Base-by-base conservation (phyloP, 495 filamentous ascomycete species). In the Penicillium roqueforti region DNA sequence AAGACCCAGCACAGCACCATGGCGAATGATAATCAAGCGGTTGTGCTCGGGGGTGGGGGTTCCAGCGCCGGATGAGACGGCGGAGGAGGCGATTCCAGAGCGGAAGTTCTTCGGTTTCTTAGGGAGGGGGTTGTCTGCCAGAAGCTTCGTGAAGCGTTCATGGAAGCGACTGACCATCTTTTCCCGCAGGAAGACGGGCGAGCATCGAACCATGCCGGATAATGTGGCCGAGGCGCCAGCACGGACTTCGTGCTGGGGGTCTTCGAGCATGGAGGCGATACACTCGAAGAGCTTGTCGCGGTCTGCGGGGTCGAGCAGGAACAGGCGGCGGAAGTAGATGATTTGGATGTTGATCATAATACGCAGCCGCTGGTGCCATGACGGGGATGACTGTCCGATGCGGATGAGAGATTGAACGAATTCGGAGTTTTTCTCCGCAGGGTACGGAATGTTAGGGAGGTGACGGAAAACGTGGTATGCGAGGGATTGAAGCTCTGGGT, bases 331-430 rank as follows among this genome's bases (percentile, higher is more conserved):
- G 83, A 97, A 99, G 76, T 96, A 99, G 65, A 99, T 86, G 62
- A 97, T 92, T 68, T 99, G 93, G 78, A 99, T 97, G 72, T 97
- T 97, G 73, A 99, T 95, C 59, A 97, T 83, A 23, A 95, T 89
- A n/a, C 93, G 85, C 34, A 99, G 79, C 20, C 93, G 88, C 68
- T 97, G 95, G 66, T 99, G 93, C 93, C 93, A 99, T n/a, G 86
- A 87, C 3, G 86, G 73, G 0, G 92, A 87, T 10, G 83, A 87
- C 60, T 85, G 88, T 36, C 95, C 93, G 53, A 99, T 92, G 52
- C 86, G 83, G 57, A 97, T 92, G 34, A 97, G 83, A 2, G 87
- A 86, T 11, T 81, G 80, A 60, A 97, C 89, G 69, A 99, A 95
- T 3, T 78, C 78, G 3, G 80, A 84, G 64, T 93, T 88, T 66